These are phyloP conservation scores for Suhomyces guaymorum DNA, from an alignment of 1,139 yeast species.

Conservation along the genomic window DNA sequence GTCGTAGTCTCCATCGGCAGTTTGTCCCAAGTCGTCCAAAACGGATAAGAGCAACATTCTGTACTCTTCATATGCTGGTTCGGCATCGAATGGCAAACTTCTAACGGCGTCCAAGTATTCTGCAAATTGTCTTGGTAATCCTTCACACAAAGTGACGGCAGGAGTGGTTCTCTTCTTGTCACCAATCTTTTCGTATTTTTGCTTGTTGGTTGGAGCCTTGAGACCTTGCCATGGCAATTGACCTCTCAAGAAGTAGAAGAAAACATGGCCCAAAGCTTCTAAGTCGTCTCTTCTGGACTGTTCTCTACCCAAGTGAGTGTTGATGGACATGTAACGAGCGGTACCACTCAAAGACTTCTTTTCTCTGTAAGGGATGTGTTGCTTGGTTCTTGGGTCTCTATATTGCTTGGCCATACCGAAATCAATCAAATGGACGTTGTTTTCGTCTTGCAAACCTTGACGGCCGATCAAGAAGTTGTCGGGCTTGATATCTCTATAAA, in stretches of 20 bases:
- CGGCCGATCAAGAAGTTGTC: constrained; percentile 90
- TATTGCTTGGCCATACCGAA: constrained; percentile 99
- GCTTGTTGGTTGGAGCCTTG: constrained; percentile 96
- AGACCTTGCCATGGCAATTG: constrained; percentile 98
- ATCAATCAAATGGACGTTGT: constrained; percentile 67
- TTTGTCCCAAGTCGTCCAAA: constrained; percentile 67
- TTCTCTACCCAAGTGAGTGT: constrained; percentile 95
- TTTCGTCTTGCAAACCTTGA: constrained; percentile 53
- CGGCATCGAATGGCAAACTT: constrained; percentile 83
- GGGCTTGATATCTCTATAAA: constrained; percentile 94
- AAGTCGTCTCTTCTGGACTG: constrained; percentile 95
- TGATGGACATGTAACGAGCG: constrained; percentile 96
- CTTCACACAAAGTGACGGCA: constrained; percentile 74
- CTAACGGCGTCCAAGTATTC: constrained; percentile 84
- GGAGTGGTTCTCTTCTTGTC: constrained; percentile 88
- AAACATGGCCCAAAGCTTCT: constrained; percentile 94
- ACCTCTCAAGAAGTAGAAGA: constrained; percentile 89
- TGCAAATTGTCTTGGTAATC: constrained; percentile 84
- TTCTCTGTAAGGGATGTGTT: constrained; percentile 95
- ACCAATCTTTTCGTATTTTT: constrained; percentile 95
- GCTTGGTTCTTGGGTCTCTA: constrained; percentile 91
- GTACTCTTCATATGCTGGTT: constrained; percentile 89
- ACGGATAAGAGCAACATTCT: constrained; percentile 75
- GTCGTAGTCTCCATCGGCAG: constrained; percentile 85
- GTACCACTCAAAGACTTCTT: constrained; percentile 94